Percentiles rank a stretch among this genome's conserved stretches.
Evolutionary conservation across 2,329 filamentous ascomycete species (phyloP).

Genomic region (Nothophoma quercina): DNA sequence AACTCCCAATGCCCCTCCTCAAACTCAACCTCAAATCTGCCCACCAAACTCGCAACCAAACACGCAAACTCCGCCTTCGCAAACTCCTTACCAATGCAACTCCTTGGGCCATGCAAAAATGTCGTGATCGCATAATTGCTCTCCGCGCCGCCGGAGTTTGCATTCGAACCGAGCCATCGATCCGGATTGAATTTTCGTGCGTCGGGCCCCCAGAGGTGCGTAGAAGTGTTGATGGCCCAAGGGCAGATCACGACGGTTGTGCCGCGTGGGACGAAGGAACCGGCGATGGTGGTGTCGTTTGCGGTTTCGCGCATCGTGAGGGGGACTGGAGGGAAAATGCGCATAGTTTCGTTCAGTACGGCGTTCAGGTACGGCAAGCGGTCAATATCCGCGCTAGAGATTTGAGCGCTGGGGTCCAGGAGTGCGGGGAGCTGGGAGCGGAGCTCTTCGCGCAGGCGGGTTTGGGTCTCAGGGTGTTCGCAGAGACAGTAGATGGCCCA

Average conservation of each 20-base stretch:
- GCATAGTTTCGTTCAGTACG: constrained; percentile 78
- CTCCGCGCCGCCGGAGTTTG: constrained; percentile 72
- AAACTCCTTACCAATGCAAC: constrained; percentile 84
- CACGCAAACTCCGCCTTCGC: constrained; percentile 86
- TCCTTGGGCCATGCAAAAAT: constrained; percentile 85
- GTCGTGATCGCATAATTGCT: constrained; percentile 82
- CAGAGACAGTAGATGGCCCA: constrained; percentile 64
- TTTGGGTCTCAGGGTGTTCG: constrained; percentile 58
- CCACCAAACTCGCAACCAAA: constrained; percentile 78
- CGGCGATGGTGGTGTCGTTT: constrained; percentile 70
- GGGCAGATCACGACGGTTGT: constrained; percentile 72
- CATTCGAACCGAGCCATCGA: constrained; percentile 58
- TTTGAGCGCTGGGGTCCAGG: constrained; percentile 47
- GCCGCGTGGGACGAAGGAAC: constrained; percentile 71
- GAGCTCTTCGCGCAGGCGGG: constrained; percentile 59
- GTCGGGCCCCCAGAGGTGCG: constrained; percentile 76
- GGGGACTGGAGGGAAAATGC: constrained; percentile 75
- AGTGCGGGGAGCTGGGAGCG: constrained; percentile 56
- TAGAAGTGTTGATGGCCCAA: constrained; percentile 73
- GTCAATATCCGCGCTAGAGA: constrained; percentile 69
- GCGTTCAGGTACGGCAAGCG: constrained; percentile 78
- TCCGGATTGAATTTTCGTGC: constrained; percentile 78
- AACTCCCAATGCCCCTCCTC: constrained; percentile 68
- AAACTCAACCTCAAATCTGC: constrained; percentile 73
- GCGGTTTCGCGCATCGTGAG: constrained; percentile 72